Base-by-base conservation (phyloP, 1,284 basidiomycete species). In the Leccinum glutinopallens region DNA sequence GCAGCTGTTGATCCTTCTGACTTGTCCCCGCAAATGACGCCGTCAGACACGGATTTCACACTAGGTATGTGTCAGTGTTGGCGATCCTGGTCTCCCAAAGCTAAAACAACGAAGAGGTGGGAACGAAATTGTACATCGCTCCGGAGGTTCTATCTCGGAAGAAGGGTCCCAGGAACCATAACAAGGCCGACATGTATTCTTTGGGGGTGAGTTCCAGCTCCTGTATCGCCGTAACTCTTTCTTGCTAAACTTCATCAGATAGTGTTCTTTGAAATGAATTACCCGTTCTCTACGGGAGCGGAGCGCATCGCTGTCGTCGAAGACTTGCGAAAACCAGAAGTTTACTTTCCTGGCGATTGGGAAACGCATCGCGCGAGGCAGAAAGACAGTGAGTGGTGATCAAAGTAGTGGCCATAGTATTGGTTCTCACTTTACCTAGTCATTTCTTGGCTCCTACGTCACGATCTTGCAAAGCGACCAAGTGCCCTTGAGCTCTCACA, bases 211-310 rank as follows among this genome's bases (percentile, higher is more conserved):
- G 85, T 80, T 22, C 29, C 53, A 32, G 41, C 54, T 66, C 39
- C 37, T 9, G 6, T n/a, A 7, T 25, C 19, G 6, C 37, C n/a
- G n/a, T 39, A 59, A 56, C 32, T 33, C 57, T 37, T 37, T 17
- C 10, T 43, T 35, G 62, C 19, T 25, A n/a, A 65, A 22, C 55
- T 65, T 51, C 54, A 56, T 7, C 59, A 93, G 90, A 90, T 98
- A 71, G 96, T 98, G 33, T 97, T 98, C 78, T 98, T 98, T 73
- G 96, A 98, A 80, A 97, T 98, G 95, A 96, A 96, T 74, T 94
- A 91, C 80, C 72, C 76, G 22, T 97, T 97, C 78, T 83, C 85
- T n/a, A 98, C 96, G 0, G 89, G 87, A 2, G 87, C 93, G 62
- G 96, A 98, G 74, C 88, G 96, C 15, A 91, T 93, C 55, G 85